Evolutionary conservation across 805 yeast species (phyloP), one percentile per base, ranked within the genome.

Genomic region (Saturnispora kantuleensis): DNA sequence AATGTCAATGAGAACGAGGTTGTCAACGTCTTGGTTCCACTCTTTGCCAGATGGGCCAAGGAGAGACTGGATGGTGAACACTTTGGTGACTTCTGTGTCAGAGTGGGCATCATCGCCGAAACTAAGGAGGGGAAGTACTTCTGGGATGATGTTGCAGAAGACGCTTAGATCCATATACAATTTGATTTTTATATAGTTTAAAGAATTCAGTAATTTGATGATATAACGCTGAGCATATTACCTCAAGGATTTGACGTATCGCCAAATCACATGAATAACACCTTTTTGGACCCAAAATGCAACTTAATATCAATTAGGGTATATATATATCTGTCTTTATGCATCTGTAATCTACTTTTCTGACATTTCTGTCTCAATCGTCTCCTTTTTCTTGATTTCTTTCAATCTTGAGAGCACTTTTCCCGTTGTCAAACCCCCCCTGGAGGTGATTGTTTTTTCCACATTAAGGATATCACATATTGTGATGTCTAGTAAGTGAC

Each of bases 51-150:
- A 65, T 90, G 97, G 96, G 82, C 96, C 35, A 68, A 84, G 55
- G 97, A 90, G 66, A 80, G 97, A 68, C 62, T 74, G 37, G 94
- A 88, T 9, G 90, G 87, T 47, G 97, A 90, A 65, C 96, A 86
- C 45, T 90, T 90, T 57, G 97, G 97, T 59, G 97, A 90, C 62
- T 90, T 84, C 71, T 76, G 84, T 52, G 74, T 90, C 52, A 79
- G 97, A 67, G 74, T 70, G 40, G 96, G 94, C n/a, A 76, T 86
- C 47, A 87, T 90, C 59, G 81, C 79, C 57, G 93, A 89, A 50
- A 89, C 97, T 28, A 66, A 77, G 38, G 95, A 86, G 63, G 97
- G 97, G 51, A 85, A 82, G 63, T 81, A 77, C 62, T 89, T 93
- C 86, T 95, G 94, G 72, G 97, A 90, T 49, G 93, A 85, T 58